Conservation (phyloP, 169 alveolate genomes). For the Plasmodium ovale region DNA sequence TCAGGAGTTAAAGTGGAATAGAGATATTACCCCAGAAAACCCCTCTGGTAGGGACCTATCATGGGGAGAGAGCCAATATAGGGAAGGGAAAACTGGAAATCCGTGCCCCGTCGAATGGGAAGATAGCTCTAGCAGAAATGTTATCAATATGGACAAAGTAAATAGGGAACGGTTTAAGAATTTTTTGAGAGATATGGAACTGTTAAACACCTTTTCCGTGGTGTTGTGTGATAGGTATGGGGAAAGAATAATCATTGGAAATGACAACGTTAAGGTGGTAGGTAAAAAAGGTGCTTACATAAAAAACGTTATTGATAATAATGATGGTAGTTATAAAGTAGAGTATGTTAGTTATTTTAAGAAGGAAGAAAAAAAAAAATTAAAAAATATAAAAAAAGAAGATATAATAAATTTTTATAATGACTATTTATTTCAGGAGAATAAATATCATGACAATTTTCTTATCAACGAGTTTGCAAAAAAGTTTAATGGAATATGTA, state of each 20-base stretch:
- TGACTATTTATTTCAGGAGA: constrained; percentile 37
- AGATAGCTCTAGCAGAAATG: background rate
- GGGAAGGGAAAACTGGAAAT: background rate
- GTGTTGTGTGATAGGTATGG: constrained; percentile 65
- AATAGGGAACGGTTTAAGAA: constrained; percentile 30
- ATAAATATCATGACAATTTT: constrained; percentile 33
- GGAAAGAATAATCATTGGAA: constrained; percentile 64
- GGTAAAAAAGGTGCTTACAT: constrained; percentile 73
- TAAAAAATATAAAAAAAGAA: constrained; percentile 19
- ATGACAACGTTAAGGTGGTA: constrained; percentile 63
- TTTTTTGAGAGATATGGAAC: constrained; percentile 13
- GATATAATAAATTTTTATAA: constrained; percentile 48
- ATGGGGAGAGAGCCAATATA: background rate
- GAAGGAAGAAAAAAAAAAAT: constrained; percentile 30
- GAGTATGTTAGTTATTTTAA: constrained; percentile 37
- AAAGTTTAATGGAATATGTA: constrained; percentile 5
- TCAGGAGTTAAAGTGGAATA: background rate
- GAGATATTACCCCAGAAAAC: background rate
- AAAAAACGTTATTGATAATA: constrained; percentile 69
- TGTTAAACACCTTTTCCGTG: constrained; percentile 32
- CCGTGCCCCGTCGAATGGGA: too few relatives aligned
- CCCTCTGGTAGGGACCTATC: background rate
- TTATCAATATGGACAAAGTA: constrained; percentile 19
- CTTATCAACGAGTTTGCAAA: constrained; percentile 49
- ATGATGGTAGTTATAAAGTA: constrained; percentile 68